A percentile compares a stretch with the other conserved stretches of the same genome.
Evolutionary conservation across 805 yeast genomes (phyloP).

Genomic region (Saitoella complicata): DNA sequence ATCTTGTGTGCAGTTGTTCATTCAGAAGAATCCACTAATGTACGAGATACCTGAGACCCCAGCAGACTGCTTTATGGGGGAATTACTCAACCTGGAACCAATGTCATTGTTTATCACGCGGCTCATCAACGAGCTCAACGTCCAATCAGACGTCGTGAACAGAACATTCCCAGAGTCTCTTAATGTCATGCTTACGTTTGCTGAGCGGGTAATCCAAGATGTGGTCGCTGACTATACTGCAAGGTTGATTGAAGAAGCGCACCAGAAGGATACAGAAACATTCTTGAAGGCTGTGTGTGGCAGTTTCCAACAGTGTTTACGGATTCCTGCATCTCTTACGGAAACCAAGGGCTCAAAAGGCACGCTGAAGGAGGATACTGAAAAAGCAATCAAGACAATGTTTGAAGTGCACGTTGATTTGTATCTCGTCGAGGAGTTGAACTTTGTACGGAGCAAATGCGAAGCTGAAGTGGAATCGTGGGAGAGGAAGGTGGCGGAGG

Average conservation of each 20-base stretch:
- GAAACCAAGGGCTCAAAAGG: not conserved
- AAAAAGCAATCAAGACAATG: slow-evolving; percentile 11
- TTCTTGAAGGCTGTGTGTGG: slow-evolving; percentile 28
- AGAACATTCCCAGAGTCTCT: slow-evolving; percentile 28
- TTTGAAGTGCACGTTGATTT: slow-evolving; percentile 16
- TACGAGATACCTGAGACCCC: slow-evolving; percentile 4
- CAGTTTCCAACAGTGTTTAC: slow-evolving; percentile 12
- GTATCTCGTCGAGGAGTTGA: slow-evolving; percentile 20
- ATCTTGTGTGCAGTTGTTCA: slow-evolving; percentile 18
- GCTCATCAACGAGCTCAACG: slow-evolving; percentile 24
- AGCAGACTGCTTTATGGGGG: not conserved
- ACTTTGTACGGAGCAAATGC: slow-evolving; percentile 16
- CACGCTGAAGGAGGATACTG: not conserved
- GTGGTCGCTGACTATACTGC: slow-evolving; percentile 15
- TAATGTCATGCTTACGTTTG: slow-evolving; percentile 25
- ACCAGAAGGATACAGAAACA: slow-evolving; percentile 5
- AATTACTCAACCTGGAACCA: slow-evolving; percentile 10
- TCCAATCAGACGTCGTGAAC: slow-evolving; percentile 27
- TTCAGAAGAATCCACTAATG: slow-evolving; percentile 16
- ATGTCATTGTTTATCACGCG: slow-evolving; percentile 13
- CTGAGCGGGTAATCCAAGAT: slow-evolving; percentile 29
- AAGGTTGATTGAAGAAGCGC: slow-evolving; percentile 14
- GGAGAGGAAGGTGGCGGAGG: slow-evolving; percentile 21
- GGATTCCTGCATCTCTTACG: not conserved
- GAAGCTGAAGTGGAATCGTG: slow-evolving; percentile 18